phyloP scores from a whole-genome alignment of 164 flowering plant species.

The Taxillus chinensis region DNA sequence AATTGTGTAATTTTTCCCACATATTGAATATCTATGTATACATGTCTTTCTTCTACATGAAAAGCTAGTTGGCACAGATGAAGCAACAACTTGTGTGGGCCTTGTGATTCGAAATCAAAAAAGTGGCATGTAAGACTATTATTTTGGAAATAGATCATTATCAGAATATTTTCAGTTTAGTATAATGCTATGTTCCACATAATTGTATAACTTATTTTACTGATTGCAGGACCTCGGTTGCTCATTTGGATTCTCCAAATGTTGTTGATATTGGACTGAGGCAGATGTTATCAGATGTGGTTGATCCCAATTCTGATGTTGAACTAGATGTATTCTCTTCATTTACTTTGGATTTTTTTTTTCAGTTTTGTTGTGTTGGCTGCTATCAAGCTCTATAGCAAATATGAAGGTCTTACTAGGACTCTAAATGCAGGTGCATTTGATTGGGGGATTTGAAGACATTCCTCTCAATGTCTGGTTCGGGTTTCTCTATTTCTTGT shows the following conservation, averaged over 20 bases:
- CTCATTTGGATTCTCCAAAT: slow-evolving; percentile 74
- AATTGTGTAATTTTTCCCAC: neutral
- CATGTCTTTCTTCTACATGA: slow-evolving; percentile 2
- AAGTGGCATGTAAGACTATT: slow-evolving; percentile 62
- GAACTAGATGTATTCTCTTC: slow-evolving; percentile 47
- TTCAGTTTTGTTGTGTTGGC: slow-evolving; percentile 1
- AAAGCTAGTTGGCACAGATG: slow-evolving; percentile 88
- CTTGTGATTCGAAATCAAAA: slow-evolving; percentile 58
- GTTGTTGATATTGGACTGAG: slow-evolving; percentile 56
- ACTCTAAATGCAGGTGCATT: slow-evolving; percentile 68
- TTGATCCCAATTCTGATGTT: slow-evolving; percentile 27
- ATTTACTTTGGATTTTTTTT: neutral
- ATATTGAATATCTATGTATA: slow-evolving; percentile 2
- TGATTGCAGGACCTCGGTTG: slow-evolving; percentile 69
- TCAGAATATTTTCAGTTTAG: neutral
- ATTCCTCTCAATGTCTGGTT: slow-evolving; percentile 38
- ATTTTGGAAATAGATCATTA: neutral
- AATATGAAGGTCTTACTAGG: neutral
- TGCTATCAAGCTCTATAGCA: neutral
- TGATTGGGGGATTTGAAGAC: slow-evolving; percentile 83
- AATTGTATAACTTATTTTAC: neutral
- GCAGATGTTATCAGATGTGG: slow-evolving; percentile 58
- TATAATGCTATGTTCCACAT: neutral
- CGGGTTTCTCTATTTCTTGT: slow-evolving; percentile 17
- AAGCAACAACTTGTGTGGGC: slow-evolving; percentile 94